A percentile compares a stretch with the other conserved stretches of the same genome.
phyloP scores from a whole-genome alignment of 306 rosid genomes.

The Prunus davidiana region DNA sequence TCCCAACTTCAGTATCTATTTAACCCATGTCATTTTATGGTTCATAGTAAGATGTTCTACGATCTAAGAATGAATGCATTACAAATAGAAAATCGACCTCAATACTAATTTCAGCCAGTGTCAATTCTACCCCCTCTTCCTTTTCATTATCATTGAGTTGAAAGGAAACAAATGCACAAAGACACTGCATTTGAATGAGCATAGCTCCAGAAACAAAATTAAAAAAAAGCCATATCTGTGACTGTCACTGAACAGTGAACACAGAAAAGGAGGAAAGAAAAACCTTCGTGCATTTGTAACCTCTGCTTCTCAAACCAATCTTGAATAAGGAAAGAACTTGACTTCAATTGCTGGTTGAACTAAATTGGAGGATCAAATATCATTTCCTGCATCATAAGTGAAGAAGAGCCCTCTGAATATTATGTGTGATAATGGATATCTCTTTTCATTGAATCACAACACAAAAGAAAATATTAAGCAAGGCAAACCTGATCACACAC shows the following conservation, averaged over 20 bases:
- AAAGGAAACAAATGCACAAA: slow-evolving; percentile 10
- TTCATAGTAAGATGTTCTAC: background rate
- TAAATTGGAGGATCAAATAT: slow-evolving; percentile 66
- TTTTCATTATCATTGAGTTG: slow-evolving; percentile 5
- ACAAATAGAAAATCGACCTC: slow-evolving; percentile 5
- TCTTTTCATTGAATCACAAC: slow-evolving; percentile 5
- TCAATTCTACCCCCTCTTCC: slow-evolving; percentile 7
- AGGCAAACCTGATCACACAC: slow-evolving; percentile 82
- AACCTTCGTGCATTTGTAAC: slow-evolving; percentile 27
- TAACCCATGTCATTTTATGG: background rate
- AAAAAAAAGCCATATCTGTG: slow-evolving; percentile 17
- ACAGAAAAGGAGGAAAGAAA: slow-evolving; percentile 7
- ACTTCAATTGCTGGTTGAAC: slow-evolving; percentile 24
- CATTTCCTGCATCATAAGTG: slow-evolving; percentile 63
- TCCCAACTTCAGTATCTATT: background rate
- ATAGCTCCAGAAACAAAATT: slow-evolving; percentile 25
- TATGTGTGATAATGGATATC: background rate
- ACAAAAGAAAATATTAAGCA: slow-evolving; percentile 1
- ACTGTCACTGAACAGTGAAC: slow-evolving; percentile 11
- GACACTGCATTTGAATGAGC: slow-evolving; percentile 9
- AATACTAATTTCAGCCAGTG: slow-evolving; percentile 9
- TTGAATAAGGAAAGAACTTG: slow-evolving; percentile 19
- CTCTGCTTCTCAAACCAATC: slow-evolving; percentile 35
- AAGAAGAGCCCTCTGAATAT: slow-evolving; percentile 1
- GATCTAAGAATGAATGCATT: slow-evolving; percentile 1